Evolutionary conservation across 169 alveolate species (phyloP), one percentile per base, ranked within the genome.

Genomic region (Eimeria zaria): DNA sequence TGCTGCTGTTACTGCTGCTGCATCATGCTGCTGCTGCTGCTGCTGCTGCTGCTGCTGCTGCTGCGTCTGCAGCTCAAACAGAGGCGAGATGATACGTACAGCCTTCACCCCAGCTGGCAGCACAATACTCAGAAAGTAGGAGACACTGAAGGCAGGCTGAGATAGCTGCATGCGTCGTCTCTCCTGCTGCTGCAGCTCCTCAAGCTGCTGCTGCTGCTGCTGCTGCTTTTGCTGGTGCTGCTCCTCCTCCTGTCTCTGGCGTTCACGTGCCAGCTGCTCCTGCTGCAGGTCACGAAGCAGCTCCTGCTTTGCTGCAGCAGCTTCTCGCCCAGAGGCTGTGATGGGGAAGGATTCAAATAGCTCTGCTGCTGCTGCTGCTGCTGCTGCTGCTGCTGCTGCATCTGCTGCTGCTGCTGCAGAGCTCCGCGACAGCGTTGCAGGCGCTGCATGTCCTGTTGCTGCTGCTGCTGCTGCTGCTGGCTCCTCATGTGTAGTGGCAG

Each of bases 51-150:
- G 90, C 90, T 53, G 67, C 71, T 51, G 90, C 90, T 81, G 90
- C 67, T 46, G 90, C 73, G 48, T 36, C 71, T 81, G 90, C 51
- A 81, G 58, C 48, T 81, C 90, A 62, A 81, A 81, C 53, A 81
- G 90, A 46, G 90, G 90, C 48, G 90, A 81, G 20, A 81, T 44
- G 3, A 81, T 62, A 18, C 90, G 90, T n/a, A 81, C 67, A 1
- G 90, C 90, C 71, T 36, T 48, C 48, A 81, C 44, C 67, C 90
- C 90, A 20, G 90, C 22, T 24, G 90, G 90, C 67, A 81, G 90
- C 46, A 81, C 90, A 27, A 81, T n/a, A 27, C 90, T 73, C 71
- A 81, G n/a, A 48, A 81, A 81, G 71, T 22, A 81, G 14, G 90
- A 81, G 33, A 81, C 73, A 51, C 51, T 81, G 46, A 81, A 81